Conservation (phyloP, 106 monocot species). For the Platanthera zijinensis region DNA sequence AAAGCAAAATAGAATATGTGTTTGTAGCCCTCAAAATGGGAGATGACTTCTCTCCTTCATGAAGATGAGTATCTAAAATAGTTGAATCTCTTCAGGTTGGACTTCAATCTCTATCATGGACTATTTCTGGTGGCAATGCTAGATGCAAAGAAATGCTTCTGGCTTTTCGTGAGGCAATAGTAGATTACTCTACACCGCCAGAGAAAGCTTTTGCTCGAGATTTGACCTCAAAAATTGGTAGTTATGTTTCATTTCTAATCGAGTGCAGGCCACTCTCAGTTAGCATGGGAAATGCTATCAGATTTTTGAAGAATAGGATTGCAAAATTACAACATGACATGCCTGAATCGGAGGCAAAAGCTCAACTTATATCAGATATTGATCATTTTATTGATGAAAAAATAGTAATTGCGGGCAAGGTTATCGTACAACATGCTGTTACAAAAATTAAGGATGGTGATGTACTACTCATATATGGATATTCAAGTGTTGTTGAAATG, state of each 20-base stretch:
- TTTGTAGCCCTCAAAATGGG: too few species aligned
- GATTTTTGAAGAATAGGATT: slow-evolving; percentile 50
- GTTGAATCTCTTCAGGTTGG: slow-evolving; percentile 31
- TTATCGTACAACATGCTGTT: slow-evolving; percentile 56
- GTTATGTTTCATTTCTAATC: slow-evolving; percentile 48
- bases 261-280: slow-evolving; percentile 55
- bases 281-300: slow-evolving; percentile 64
- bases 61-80: too few species aligned
- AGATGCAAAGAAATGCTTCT: slow-evolving; percentile 52
- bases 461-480: slow-evolving; percentile 51
- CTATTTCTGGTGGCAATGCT: slow-evolving; percentile 46
- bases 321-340: slow-evolving; percentile 33
- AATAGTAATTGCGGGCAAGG: slow-evolving; percentile 43
- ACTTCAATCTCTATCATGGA: slow-evolving; percentile 37
- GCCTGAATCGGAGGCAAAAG: slow-evolving; percentile 50
- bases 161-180: slow-evolving; percentile 48
- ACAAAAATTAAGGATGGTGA: slow-evolving; percentile 58
- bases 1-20: too few species aligned
- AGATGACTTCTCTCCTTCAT: too few species aligned
- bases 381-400: slow-evolving; percentile 54
- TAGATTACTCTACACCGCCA: slow-evolving; percentile 42
- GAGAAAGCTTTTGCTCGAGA: slow-evolving; percentile 37
- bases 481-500: slow-evolving; percentile 57
- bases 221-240: slow-evolving; percentile 47
- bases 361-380: slow-evolving; percentile 35